Conservation (phyloP, 2,329 filamentous ascomycete genomes). For the Aspergillus sp. region DNA sequence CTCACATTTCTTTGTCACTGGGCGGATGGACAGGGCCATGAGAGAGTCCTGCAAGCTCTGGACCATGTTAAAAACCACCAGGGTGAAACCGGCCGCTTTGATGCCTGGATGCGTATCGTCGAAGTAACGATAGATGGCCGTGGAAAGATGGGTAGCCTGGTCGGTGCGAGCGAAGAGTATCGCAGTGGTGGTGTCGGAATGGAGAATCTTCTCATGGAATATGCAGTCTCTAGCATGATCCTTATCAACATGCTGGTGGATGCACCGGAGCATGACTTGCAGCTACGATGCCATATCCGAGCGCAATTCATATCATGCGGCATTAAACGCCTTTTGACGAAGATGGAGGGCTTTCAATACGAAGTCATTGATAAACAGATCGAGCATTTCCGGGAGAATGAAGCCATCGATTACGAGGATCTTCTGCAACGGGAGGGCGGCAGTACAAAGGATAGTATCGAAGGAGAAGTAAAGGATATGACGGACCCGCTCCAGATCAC, state of each 20-base stretch:
- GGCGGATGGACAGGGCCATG: constrained; percentile 82
- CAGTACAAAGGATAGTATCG: constrained; percentile 83
- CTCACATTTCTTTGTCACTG: constrained; percentile 95
- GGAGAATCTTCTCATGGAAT: constrained; percentile 99
- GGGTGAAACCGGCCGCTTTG: constrained; percentile 91
- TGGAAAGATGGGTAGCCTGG: constrained; percentile 97
- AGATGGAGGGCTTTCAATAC: constrained; percentile 99
- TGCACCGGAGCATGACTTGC: constrained; percentile 82
- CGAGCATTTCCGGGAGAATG: constrained; percentile 87
- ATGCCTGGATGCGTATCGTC: constrained; percentile 97
- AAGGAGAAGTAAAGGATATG: constrained; percentile 85
- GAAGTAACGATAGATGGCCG: constrained; percentile 96
- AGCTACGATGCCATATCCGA: constrained; percentile 88
- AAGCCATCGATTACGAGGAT: constrained; percentile 98
- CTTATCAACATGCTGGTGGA: constrained; percentile 97
- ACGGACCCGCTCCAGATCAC: constrained; percentile 91
- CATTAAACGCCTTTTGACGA: constrained; percentile 87
- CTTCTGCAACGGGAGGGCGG: constrained; percentile 88
- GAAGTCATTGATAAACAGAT: constrained; percentile 98
- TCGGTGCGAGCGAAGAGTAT: constrained; percentile 94
- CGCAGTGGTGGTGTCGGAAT: constrained; percentile 95
- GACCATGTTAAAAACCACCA: constrained; percentile 86
- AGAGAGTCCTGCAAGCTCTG: constrained; percentile 90
- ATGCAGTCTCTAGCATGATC: constrained; percentile 90
- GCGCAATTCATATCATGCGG: constrained; percentile 96